phyloP scores from a whole-genome alignment of 352 stramenopile species.

The Phytopythium kandeliae region DNA sequence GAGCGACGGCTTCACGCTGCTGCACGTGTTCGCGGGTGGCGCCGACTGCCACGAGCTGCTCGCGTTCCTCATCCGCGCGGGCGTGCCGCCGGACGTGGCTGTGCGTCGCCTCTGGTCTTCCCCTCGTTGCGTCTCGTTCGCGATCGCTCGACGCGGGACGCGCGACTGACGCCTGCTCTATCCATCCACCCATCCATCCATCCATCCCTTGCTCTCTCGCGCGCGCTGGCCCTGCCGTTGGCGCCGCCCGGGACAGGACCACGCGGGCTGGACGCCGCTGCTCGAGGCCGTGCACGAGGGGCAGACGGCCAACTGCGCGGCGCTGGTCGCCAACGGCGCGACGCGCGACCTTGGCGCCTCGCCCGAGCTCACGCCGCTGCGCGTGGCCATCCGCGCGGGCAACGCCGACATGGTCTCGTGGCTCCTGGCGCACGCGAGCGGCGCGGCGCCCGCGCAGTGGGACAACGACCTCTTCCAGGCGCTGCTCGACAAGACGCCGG shows the following conservation, averaged over 20 bases:
- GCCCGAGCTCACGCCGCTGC: constrained; percentile 34
- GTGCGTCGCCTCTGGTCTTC: constrained; percentile 7
- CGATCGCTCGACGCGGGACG: no score
- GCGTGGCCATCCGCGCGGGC: constrained; percentile 12
- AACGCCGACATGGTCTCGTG: constrained; percentile 13
- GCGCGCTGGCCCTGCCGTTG: no score
- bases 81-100: constrained; percentile 25
- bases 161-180: no score
- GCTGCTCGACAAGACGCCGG: constrained; percentile 47
- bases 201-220: no score
- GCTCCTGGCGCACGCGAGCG: constrained; percentile 18
- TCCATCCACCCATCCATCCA: no score
- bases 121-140: no score
- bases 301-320: constrained; percentile 39
- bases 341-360: constrained; percentile 26
- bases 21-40: constrained; percentile 52
- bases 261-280: constrained; percentile 49
- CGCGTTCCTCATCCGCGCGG: constrained; percentile 27
- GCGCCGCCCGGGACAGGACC: constrained; percentile 13
- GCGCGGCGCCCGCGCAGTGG: constrained; percentile 18
- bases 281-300: constrained; percentile 59
- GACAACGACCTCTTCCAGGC: constrained; percentile 45
- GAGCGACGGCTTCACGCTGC: constrained; percentile 43
- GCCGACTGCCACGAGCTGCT: constrained; percentile 50
- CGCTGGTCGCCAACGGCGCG: constrained; percentile 34